Evolutionary conservation across 305 asterid genomes (phyloP), one percentile per base, ranked within the genome.

Genomic region (Fraxinus albicans): DNA sequence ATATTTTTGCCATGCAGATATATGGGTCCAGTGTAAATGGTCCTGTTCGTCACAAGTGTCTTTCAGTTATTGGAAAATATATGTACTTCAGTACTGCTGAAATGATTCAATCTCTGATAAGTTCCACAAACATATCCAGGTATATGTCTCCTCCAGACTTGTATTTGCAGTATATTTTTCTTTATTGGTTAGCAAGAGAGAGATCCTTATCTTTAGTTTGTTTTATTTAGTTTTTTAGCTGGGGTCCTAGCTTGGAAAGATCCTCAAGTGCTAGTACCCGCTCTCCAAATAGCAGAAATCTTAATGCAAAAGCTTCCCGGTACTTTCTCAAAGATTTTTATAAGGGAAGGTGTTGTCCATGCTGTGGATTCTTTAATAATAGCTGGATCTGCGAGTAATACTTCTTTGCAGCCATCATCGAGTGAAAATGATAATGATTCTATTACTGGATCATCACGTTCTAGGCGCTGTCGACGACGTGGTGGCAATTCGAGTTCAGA

Each of bases 191-290:
- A 40, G 84, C 77, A 21, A 29, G 23, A 58, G 31, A 60, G 36
- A 80, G 25, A 63, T 80, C 47, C 86, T 85, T 74, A 86, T 80
- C 42, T 72, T 73, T 63, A 4, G 31, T 73, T 89, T 86, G 85
- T 75, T 55, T 78, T 70, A 47, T 81, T 73, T 80, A 97, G 99
- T 84, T 97, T 97, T 89, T 90, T 97, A 85, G 97, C 98, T 85
- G 99, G 99, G 84, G 97, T 97, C 79, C 88, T 97, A 85, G 99
- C 99, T 76, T 97, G 98, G 99, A 97, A 97, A 91, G 99, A 97
- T 90, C 99, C 99, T 40, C 99, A 94, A 84, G 99, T 93, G 80
- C 88, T 97, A 91, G 93, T 97, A 38, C 99, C 99, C 19, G 95
- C 99, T 70, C 98, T 97, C 85, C 99, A 97, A 82, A 91, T 95